Conservation (phyloP, 345 rosid species). For the Salix caprea region DNA sequence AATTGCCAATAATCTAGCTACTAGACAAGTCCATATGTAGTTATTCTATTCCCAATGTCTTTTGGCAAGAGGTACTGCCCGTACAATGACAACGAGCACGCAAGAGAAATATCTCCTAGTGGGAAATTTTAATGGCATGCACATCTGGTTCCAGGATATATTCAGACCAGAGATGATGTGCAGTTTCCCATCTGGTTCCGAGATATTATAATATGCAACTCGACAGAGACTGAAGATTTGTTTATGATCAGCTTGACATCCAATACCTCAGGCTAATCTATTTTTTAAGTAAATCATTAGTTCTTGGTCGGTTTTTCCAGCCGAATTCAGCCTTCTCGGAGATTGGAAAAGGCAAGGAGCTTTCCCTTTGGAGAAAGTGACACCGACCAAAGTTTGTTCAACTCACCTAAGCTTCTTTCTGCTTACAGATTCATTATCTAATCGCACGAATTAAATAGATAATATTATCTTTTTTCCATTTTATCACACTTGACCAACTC, state of each 20-base stretch:
- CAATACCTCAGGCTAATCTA: background rate
- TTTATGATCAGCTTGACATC: constrained; percentile 2
- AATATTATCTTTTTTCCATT: constrained; percentile 8
- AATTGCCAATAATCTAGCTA: no score
- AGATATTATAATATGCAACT: background rate
- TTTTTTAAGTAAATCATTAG: background rate
- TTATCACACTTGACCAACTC: background rate
- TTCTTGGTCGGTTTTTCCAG: background rate
- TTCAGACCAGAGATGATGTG: background rate
- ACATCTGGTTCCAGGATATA: background rate
- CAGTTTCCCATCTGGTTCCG: background rate
- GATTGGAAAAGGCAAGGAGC: background rate
- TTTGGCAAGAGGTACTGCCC: background rate
- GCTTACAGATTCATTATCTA: background rate
- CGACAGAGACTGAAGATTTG: background rate
- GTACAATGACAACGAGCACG: constrained; percentile 9
- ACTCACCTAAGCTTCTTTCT: constrained; percentile 3
- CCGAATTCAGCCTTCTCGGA: background rate
- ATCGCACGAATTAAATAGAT: background rate
- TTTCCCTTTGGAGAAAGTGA: background rate
- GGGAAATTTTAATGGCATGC: background rate
- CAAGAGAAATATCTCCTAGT: background rate
- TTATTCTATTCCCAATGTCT: background rate
- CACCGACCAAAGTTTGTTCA: constrained; percentile 10
- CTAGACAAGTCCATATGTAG: background rate